Evolutionary conservation across 1,139 yeast species (phyloP), one percentile per base, ranked within the genome.

Genomic region (Magnusiomyces magnusii): DNA sequence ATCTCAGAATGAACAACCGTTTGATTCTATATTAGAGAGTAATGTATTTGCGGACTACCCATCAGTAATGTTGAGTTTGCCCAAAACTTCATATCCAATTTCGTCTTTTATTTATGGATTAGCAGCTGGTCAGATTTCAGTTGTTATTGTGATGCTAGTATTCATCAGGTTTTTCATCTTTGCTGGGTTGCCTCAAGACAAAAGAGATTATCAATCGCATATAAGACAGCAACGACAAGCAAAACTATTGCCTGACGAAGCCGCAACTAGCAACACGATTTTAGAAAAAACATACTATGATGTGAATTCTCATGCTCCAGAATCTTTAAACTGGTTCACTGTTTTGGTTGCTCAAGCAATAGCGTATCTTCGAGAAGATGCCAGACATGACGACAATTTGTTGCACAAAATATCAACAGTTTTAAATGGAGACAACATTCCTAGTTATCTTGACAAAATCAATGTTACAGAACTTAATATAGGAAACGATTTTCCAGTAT

Each of bases 291-390:
- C 97, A 0, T 91, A 90, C 69, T 95, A 95, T 71, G 90, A 93
- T 69, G 97, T 93, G 1, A 84, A 85, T 52, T 84, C 84, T 27
- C 99, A 95, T 71, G 78, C 86, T 1, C 82, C 97, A 0, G 99
- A 93, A 74, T 86, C 97, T 0, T 75, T 93, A 59, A 99, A 93
- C 71, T 93, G 99, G 99, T 90, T 93, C 70, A 93, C 93, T 67
- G 98, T 93, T 0, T 76, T 93, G 54, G 81, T 93, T 25, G 99
- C 97, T 0, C 98, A 95, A 70, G 86, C 92, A 3, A 85, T 93
- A 27, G 83, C 90, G 25, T 96, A 92, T 66, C 80, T 91, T 61
- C 79, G 99, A 61, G 80, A 85, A 24, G 98, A 93, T 70, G 98
- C 98, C 0, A 74, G 89, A 61, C 78, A 82, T 57, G 83, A 91